Evolutionary conservation across 2,329 filamentous ascomycete genomes (phyloP).

Genomic region (Colletotrichum sp.): DNA sequence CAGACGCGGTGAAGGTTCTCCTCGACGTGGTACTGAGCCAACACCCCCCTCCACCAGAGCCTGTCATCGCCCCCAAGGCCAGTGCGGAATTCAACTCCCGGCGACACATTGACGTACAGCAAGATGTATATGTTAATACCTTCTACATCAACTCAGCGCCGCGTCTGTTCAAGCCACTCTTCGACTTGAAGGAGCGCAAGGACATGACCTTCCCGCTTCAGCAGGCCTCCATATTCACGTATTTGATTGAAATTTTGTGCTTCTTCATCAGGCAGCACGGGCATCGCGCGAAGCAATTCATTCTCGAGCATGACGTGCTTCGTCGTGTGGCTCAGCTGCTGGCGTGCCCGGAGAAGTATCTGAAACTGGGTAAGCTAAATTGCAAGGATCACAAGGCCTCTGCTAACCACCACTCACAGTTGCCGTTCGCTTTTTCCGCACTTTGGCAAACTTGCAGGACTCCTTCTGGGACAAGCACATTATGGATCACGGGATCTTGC

Average conservation of each 20-base stretch:
- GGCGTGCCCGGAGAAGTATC: conserved; percentile 83
- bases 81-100: neutral
- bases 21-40: conserved; percentile 66
- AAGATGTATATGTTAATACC: conserved; percentile 82
- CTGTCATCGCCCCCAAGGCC: neutral
- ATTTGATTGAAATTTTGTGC: conserved; percentile 90
- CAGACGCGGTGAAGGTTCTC: conserved; percentile 92
- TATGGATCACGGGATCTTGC: conserved; percentile 80
- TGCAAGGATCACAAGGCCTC: neutral
- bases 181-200: conserved; percentile 74
- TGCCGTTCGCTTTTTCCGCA: conserved; percentile 92
- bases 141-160: conserved; percentile 90
- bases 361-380: conserved; percentile 76
- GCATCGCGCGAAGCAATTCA: conserved; percentile 85
- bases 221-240: conserved; percentile 88
- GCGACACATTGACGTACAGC: conserved; percentile 64
- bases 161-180: conserved; percentile 85
- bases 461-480: conserved; percentile 91
- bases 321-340: conserved; percentile 84
- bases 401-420: conserved; percentile 51
- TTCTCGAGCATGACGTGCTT: conserved; percentile 79
- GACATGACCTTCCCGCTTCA: conserved; percentile 78
- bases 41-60: neutral
- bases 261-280: conserved; percentile 93
- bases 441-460: conserved; percentile 83